Evolutionary conservation across 116 monocot genomes (phyloP).

Genomic region (Dioscorea cayenensis): DNA sequence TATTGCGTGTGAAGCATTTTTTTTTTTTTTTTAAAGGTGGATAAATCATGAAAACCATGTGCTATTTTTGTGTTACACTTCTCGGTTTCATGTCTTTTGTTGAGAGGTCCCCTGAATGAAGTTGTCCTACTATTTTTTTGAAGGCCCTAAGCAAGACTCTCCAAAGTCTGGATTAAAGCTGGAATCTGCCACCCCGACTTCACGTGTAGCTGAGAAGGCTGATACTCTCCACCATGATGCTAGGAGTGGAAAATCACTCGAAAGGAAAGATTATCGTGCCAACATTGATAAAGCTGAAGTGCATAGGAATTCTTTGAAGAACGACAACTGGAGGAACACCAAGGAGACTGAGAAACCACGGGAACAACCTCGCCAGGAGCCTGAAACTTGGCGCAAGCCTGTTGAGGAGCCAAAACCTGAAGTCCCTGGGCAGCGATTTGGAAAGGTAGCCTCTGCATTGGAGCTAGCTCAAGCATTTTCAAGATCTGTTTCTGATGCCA

Average conservation of each 20-base stretch:
- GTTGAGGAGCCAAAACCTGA: slow-evolving; percentile 47
- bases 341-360: slow-evolving; percentile 41
- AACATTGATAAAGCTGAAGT: slow-evolving; percentile 32
- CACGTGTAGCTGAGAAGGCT: slow-evolving; percentile 15
- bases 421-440: slow-evolving; percentile 17
- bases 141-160: slow-evolving; percentile 35
- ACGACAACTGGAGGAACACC: slow-evolving; percentile 35
- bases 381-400: slow-evolving; percentile 84
- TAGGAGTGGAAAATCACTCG: slow-evolving; percentile 28
- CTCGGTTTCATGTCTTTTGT: background rate
- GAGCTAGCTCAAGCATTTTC: slow-evolving; percentile 89
- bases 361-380: slow-evolving; percentile 38
- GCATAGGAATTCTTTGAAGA: slow-evolving; percentile 35
- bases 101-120: background rate
- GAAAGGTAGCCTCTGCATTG: slow-evolving; percentile 58
- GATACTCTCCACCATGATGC: slow-evolving; percentile 26
- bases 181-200: slow-evolving; percentile 8
- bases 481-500: slow-evolving; percentile 40
- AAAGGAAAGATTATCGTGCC: slow-evolving; percentile 31
- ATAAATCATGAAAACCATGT: too few relatives aligned
- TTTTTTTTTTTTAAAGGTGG: too few relatives aligned
- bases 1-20: background rate
- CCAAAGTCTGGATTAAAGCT: slow-evolving; percentile 30
- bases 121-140: background rate
- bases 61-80: too few relatives aligned